Evolutionary conservation across 2,329 filamentous ascomycete genomes (phyloP).

Genomic region (Septoria petroselini): DNA sequence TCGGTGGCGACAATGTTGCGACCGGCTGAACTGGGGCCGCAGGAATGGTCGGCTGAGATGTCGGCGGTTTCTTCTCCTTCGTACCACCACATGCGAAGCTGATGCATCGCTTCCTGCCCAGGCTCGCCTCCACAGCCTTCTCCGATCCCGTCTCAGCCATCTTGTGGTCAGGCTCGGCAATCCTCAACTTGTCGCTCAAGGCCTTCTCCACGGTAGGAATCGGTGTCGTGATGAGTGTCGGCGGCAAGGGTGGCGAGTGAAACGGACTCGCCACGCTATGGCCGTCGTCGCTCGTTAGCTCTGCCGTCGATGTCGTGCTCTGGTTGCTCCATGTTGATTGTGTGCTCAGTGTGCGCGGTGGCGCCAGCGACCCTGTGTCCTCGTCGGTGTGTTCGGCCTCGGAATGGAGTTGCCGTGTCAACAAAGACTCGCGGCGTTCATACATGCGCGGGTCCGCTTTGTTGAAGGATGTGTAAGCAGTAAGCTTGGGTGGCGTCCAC

Average conservation of each 20-base stretch:
- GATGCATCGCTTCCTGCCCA: slow-evolving; percentile 81
- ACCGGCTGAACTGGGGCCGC: slow-evolving; percentile 31
- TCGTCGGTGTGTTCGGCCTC: slow-evolving; percentile 48
- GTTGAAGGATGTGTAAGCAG: slow-evolving; percentile 19
- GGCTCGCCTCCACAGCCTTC: slow-evolving; percentile 58
- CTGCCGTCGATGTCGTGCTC: slow-evolving; percentile 79
- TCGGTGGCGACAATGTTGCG: slow-evolving; percentile 40
- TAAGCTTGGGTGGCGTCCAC: slow-evolving; percentile 17
- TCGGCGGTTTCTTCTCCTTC: slow-evolving; percentile 47
- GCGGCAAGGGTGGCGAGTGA: slow-evolving; percentile 77
- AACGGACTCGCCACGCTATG: slow-evolving; percentile 76
- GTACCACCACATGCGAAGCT: slow-evolving; percentile 78
- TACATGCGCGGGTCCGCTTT: slow-evolving; percentile 49
- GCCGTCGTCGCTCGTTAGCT: slow-evolving; percentile 84
- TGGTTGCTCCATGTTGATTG: slow-evolving; percentile 74
- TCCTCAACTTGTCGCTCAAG: slow-evolving; percentile 39
- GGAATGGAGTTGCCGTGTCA: slow-evolving; percentile 76
- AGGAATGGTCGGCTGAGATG: slow-evolving; percentile 34
- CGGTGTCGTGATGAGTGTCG: slow-evolving; percentile 47
- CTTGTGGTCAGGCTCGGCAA: slow-evolving; percentile 39
- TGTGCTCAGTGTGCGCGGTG: slow-evolving; percentile 47
- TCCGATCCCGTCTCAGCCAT: slow-evolving; percentile 43
- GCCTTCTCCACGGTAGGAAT: slow-evolving; percentile 42
- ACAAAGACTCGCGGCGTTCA: slow-evolving; percentile 70
- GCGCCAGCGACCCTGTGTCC: slow-evolving; percentile 29